Base-by-base conservation (phyloP, 208 protist species). In the Novymonas esmeraldas region DNA sequence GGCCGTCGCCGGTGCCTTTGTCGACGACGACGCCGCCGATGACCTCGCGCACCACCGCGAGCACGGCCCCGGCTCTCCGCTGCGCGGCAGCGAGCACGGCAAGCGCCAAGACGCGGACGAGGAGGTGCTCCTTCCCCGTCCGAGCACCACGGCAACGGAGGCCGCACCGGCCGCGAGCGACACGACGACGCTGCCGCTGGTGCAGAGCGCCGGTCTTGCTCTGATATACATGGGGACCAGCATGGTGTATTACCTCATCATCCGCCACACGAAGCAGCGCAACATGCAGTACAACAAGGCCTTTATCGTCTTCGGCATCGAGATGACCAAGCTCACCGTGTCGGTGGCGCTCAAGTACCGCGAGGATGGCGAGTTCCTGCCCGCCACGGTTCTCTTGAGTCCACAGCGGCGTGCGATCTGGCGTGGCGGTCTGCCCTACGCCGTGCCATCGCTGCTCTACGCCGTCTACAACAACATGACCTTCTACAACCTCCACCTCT, bases 381-480 rank as follows among this genome's bases (percentile, higher is more conserved):
- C 55, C 0, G 58, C 59, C 3, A 81, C 41, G 34, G 51, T 88
- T 7, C 75, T 79, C 44, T 68, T 59, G 39, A 70, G 62, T 14
- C 13, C 14, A 3, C 3, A 73, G 18, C 64, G 79, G 0, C 11
- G 59, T 9, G 64, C 57, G 36, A 36, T 85, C 28, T 94, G 82
- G 83, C 52, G 59, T 14, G 68, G 68, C 13, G 79, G 87, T 22
- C 33, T 82, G 3, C 41, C 70, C 11, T 93, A 87, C 62, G 55
- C 80, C 11, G 48, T 90, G 0, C 76, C 84, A 1, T 73, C 88
- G 6, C 49, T 89, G 18, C 63, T 90, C n/a, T 95, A 95, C 67
- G 81, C 80, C 5, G 62, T 95, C 14, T 93, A 93, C 73, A 90
- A 95, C 76, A 94, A 94, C 70, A 18, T 95, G 20, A 92, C 84